A percentile compares a stretch with the other conserved stretches of the same genome.
phyloP scores from a whole-genome alignment of 257 asterid genomes.

The Gynochthodes officinalis region DNA sequence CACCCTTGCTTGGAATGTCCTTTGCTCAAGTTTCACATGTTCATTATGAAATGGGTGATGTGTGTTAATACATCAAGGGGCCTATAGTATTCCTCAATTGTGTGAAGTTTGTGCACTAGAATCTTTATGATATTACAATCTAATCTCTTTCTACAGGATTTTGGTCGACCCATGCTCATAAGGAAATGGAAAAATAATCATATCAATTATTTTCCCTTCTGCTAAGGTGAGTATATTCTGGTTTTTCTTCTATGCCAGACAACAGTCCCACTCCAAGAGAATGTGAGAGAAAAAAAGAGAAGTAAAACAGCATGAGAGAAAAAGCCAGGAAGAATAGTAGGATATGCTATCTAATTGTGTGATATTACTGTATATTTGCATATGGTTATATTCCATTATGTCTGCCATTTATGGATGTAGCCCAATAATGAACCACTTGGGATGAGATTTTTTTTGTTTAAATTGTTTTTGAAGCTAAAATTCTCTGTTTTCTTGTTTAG shows the following conservation, averaged over 20 bases:
- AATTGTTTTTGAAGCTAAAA: constrained; percentile 14
- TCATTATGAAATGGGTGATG: not conserved
- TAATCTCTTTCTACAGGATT: constrained; percentile 10
- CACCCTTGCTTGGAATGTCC: not conserved
- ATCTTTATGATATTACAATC: not conserved
- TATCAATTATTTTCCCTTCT: constrained; percentile 69
- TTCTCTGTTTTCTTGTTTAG: constrained; percentile 40
- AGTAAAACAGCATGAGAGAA: not conserved
- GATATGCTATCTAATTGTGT: not conserved
- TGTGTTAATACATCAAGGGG: no score
- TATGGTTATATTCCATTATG: not conserved
- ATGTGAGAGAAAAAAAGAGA: no score
- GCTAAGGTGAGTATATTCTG: constrained; percentile 39
- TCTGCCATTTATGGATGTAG: constrained; percentile 1
- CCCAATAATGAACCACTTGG: constrained; percentile 4
- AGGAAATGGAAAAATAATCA: constrained; percentile 77
- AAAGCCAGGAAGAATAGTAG: not conserved
- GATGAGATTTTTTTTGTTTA: not conserved
- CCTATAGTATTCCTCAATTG: no score
- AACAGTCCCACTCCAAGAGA: not conserved
- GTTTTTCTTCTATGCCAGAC: not conserved
- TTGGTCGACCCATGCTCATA: constrained; percentile 85
- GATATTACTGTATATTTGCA: not conserved
- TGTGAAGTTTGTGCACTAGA: not conserved
- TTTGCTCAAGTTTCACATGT: not conserved